A percentile compares a stretch with the other conserved stretches of the same genome.
These are phyloP conservation scores for Drechslerella dactyloides DNA, from an alignment of 2,329 filamentous ascomycete species.

Conservation along the genomic window DNA sequence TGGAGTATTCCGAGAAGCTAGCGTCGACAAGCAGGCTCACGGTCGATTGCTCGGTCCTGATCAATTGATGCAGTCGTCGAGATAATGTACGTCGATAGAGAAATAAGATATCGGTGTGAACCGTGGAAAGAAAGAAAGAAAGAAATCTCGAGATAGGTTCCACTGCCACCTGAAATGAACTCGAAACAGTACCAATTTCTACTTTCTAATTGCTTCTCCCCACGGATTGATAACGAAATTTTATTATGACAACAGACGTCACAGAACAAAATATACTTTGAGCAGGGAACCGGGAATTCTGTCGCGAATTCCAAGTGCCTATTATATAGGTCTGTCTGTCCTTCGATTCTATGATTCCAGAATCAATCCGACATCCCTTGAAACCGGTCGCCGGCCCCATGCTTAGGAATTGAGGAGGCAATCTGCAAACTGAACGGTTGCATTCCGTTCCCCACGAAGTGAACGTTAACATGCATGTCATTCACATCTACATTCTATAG, in stretches of 20 bases:
- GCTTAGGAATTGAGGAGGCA: constrained; percentile 21
- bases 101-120: not conserved
- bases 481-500: constrained; percentile 20
- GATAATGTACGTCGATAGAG: not conserved
- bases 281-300: constrained; percentile 33
- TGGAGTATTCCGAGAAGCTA: constrained; percentile 26
- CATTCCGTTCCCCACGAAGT: constrained; percentile 50
- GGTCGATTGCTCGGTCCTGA: constrained; percentile 22
- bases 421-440: constrained; percentile 46
- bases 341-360: constrained; percentile 23
- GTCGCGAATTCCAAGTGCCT: constrained; percentile 9
- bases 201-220: not conserved
- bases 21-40: constrained; percentile 32
- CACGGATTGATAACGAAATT: not conserved
- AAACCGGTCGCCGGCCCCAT: not conserved
- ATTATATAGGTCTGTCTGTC: constrained; percentile 36
- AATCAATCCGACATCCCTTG: constrained; percentile 32
- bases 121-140: not conserved
- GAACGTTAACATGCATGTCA: not conserved
- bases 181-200: not conserved
- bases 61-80: not conserved
- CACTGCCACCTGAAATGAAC: not conserved
- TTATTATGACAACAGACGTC: constrained; percentile 13
- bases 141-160: not conserved
- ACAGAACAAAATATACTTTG: constrained; percentile 40